Base-by-base conservation (phyloP, 2,329 filamentous ascomycete species). In the Alternaria gaisen region DNA sequence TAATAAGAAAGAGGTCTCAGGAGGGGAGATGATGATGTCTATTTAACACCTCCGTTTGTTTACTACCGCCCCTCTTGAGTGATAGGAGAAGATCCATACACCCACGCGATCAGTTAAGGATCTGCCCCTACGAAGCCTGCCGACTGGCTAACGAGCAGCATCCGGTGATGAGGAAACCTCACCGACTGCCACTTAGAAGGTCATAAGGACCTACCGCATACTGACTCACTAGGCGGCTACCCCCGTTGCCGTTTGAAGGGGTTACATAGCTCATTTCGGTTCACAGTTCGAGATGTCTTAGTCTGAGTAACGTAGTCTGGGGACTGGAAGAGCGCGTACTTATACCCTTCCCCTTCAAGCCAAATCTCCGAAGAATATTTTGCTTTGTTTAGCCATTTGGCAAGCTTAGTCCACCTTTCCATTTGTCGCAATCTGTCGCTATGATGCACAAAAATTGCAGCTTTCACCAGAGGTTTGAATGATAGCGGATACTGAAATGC, bases 121-220 rank as follows among this genome's bases (percentile, higher is more conserved):
- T 60, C 55, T 44, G 28, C 40, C 40, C 46, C 44, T 40, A 56
- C 36, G 50, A 47, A 48, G 41, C 57, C 3, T 43, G 40, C 14
- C 32, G 46, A 36, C 46, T 38, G 46, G 46, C 46, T 38, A 38
- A 32, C 46, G 36, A 58, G 43, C 22, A 18, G 42, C 12, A 57
- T 64, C 63, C 60, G 53, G 60, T 70, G 65, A 66, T 64, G 60
- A 57, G 40, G 10, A 8, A 50, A 32, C 48, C 51, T 53, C 44
- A 44, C 58, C 57, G 26, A 56, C 53, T 44, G 48, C 50, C 56
- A 61, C 57, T 52, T 55, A 57, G 52, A 57, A 57, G 63, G 65
- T 72, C 70, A 72, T 67, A 68, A 56, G 68, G 38, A 60, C 65
- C 60, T 58, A 51, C 56, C 51, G 40, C 43, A 40, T 55, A 50